A percentile compares a stretch with the other conserved stretches of the same genome.
phyloP scores from a whole-genome alignment of 495 filamentous ascomycete genomes.

The Lasiosphaeria hispida region DNA sequence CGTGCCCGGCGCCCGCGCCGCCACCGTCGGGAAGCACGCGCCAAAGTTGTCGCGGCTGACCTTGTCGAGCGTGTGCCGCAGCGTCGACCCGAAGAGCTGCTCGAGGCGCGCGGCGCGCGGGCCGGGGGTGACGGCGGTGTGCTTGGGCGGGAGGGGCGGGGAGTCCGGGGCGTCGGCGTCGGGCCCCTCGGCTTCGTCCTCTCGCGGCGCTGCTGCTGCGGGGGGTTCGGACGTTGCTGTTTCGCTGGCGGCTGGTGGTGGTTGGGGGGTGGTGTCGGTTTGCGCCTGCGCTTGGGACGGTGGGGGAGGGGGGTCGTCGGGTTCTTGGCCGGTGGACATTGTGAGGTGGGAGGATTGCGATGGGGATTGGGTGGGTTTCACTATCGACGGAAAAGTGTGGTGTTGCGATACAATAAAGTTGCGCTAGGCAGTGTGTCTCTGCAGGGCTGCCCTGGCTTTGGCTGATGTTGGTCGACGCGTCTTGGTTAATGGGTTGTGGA shows the following conservation, averaged over 20 bases:
- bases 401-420: too few species aligned
- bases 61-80: conserved; percentile 67
- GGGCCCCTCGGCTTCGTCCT: background rate
- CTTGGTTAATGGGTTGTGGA: too few species aligned
- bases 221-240: conserved; percentile 14
- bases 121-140: conserved; percentile 63
- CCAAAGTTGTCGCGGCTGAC: conserved; percentile 77
- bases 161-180: conserved; percentile 9
- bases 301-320: background rate
- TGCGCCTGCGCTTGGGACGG: background rate
- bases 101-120: conserved; percentile 70
- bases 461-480: too few species aligned
- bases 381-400: background rate
- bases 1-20: conserved; percentile 63
- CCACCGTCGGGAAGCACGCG: conserved; percentile 83
- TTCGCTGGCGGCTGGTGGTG: background rate
- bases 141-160: conserved; percentile 56
- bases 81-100: conserved; percentile 65
- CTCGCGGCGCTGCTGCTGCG: conserved; percentile 6
- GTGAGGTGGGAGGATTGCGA: conserved; percentile 7
- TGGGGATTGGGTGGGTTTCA: background rate
- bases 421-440: too few species aligned
- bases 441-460: too few species aligned
- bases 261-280: background rate
- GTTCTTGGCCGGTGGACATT: background rate